Evolutionary conservation across 2,329 filamentous ascomycete genomes (phyloP).

Genomic region (Fusarium beomiforme): DNA sequence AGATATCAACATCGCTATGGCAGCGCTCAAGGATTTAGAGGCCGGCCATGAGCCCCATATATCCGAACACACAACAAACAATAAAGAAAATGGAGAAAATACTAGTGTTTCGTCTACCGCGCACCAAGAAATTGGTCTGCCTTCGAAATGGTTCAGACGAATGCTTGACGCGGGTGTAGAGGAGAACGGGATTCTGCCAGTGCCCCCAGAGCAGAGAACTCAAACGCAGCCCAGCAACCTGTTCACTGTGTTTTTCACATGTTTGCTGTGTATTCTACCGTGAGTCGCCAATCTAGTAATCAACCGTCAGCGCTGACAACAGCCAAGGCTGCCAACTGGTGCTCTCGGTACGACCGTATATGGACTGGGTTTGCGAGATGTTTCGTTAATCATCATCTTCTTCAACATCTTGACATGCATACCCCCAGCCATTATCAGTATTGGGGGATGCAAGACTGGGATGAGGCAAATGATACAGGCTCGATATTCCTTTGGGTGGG

Average conservation of each 20-base stretch:
- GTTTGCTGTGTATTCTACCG: slow-evolving; percentile 67
- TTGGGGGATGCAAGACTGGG: slow-evolving; percentile 65
- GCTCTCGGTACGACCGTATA: slow-evolving; percentile 65
- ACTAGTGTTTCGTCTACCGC: slow-evolving; percentile 47
- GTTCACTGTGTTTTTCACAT: slow-evolving; percentile 70
- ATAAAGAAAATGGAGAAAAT: background rate
- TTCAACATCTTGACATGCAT: slow-evolving; percentile 64
- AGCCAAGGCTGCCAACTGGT: slow-evolving; percentile 63
- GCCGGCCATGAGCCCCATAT: background rate
- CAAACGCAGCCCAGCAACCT: slow-evolving; percentile 64
- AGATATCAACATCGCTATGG: background rate
- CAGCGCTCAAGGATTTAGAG: slow-evolving; percentile 20
- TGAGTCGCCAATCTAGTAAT: slow-evolving; percentile 51
- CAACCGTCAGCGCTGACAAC: slow-evolving; percentile 4
- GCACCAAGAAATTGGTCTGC: slow-evolving; percentile 40
- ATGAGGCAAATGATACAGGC: slow-evolving; percentile 69
- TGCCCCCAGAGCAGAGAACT: slow-evolving; percentile 63
- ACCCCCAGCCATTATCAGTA: slow-evolving; percentile 65
- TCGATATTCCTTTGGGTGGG: slow-evolving; percentile 67
- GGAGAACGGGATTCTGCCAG: slow-evolving; percentile 65
- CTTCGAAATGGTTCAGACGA: slow-evolving; percentile 54
- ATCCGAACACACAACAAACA: background rate
- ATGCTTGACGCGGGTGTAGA: slow-evolving; percentile 59
- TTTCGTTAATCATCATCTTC: slow-evolving; percentile 67
- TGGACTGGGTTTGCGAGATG: slow-evolving; percentile 64